Percentiles rank a stretch among this genome's conserved stretches.
Evolutionary conservation across 257 asterid genomes (phyloP).

Genomic region (Forsythia viridissima): DNA sequence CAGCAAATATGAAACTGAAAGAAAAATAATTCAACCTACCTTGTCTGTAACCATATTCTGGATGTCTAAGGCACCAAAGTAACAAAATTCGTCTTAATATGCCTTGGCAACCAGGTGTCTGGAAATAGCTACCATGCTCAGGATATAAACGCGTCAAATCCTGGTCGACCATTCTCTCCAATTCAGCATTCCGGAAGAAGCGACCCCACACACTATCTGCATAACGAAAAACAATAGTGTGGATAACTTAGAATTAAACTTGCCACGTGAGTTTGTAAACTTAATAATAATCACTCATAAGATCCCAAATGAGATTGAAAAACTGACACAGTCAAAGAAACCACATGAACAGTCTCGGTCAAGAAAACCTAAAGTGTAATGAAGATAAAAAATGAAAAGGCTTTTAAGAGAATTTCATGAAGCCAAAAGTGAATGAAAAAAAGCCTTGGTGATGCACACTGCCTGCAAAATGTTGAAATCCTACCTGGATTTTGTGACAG

Average conservation of each 20-base stretch:
- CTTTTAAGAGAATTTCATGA: background rate
- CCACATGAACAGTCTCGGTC: background rate
- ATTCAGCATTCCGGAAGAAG: background rate
- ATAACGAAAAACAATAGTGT: background rate
- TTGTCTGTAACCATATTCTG: background rate
- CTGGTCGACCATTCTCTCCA: background rate
- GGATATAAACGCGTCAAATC: slow-evolving; percentile 1
- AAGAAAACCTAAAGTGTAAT: background rate
- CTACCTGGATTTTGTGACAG: slow-evolving; percentile 58
- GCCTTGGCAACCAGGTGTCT: background rate
- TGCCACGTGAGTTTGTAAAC: background rate
- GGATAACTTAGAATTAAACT: background rate
- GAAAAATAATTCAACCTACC: background rate
- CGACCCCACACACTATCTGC: slow-evolving; percentile 3
- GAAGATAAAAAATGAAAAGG: background rate
- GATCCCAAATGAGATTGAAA: background rate
- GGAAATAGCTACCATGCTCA: background rate
- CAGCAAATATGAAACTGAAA: background rate
- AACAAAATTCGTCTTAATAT: background rate
- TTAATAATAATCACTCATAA: background rate
- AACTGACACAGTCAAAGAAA: background rate
- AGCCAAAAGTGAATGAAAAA: background rate
- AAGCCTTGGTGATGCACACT: background rate
- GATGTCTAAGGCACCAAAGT: slow-evolving; percentile 1
- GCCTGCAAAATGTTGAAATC: background rate